Conservation (phyloP, 805 yeast species). For the Vanderwaltozyma polyspora region DNA sequence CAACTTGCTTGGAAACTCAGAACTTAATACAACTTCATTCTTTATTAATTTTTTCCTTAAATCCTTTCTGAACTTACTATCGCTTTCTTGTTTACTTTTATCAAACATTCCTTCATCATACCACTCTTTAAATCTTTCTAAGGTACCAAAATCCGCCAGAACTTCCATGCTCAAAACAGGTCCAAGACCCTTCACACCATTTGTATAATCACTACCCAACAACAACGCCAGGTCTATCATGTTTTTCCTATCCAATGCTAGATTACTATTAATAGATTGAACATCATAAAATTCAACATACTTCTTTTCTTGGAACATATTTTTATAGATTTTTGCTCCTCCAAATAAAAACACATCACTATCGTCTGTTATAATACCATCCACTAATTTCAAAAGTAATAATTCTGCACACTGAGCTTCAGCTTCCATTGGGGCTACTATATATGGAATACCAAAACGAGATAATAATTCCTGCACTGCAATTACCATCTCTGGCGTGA, state of each 20-base stretch:
- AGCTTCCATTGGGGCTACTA: constrained; percentile 98
- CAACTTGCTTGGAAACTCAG: constrained; percentile 55
- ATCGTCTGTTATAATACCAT: constrained; percentile 94
- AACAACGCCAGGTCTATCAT: constrained; percentile 74
- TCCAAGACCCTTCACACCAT: constrained; percentile 86
- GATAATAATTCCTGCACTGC: constrained; percentile 85
- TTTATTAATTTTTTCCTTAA: constrained; percentile 44
- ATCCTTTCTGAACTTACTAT: constrained; percentile 42
- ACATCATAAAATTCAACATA: constrained; percentile 76
- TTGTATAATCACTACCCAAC: constrained; percentile 91
- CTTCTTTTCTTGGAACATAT: constrained; percentile 87
- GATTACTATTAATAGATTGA: constrained; percentile 43
- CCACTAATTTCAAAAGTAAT: constrained; percentile 58
- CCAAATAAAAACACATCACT: constrained; percentile 95
- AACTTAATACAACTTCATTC: constrained; percentile 47
- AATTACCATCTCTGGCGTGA: constrained; percentile 69
- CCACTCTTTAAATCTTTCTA: constrained; percentile 33
- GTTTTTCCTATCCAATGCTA: constrained; percentile 53
- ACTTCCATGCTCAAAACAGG: constrained; percentile 89
- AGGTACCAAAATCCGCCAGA: constrained; percentile 63
- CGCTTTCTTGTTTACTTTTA: constrained; percentile 29
- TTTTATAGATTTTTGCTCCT: constrained; percentile 71
- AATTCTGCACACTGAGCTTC: constrained; percentile 96
- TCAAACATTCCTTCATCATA: constrained; percentile 32
- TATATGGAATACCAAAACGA: constrained; percentile 85